Conservation (phyloP, 345 rosid genomes). For the Populus euphratica region DNA sequence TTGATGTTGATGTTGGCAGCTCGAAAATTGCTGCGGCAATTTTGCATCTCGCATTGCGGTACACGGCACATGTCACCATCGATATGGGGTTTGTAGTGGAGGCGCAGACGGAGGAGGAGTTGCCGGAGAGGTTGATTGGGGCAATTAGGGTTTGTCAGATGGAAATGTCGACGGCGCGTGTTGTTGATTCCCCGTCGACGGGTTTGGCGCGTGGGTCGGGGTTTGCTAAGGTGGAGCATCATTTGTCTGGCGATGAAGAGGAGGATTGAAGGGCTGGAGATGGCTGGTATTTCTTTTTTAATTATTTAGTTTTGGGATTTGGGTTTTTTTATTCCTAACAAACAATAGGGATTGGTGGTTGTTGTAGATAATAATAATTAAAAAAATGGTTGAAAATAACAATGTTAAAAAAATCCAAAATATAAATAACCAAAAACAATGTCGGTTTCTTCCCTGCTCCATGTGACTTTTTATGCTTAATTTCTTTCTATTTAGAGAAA, state of each 20-base stretch:
- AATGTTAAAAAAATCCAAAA: too few species aligned
- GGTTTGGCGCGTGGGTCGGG: conserved; percentile 39
- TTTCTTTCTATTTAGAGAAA: too few species aligned
- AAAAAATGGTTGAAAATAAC: too few species aligned
- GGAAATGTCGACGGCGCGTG: conserved; percentile 79
- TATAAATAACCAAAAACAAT: too few species aligned
- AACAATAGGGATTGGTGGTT: too few species aligned
- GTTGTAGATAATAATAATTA: too few species aligned
- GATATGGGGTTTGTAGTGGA: conserved; percentile 92
- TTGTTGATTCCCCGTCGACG: conserved; percentile 35
- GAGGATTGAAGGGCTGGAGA: conserved; percentile 15
- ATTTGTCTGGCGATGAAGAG: conserved; percentile 36
- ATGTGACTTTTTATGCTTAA: too few species aligned
- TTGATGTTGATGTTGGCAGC: conserved; percentile 79
- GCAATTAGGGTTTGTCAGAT: conserved; percentile 84
- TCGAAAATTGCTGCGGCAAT: conserved; percentile 73
- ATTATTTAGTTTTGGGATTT: not conserved
- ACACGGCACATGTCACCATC: conserved; percentile 67
- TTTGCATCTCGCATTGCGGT: conserved; percentile 68
- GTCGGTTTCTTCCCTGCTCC: too few species aligned
- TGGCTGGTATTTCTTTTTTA: not conserved
- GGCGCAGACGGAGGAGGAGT: conserved; percentile 71
- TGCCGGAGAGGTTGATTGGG: conserved; percentile 78
- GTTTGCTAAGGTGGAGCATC: conserved; percentile 59
- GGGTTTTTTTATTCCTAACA: too few species aligned